A percentile compares a stretch with the other conserved stretches of the same genome.
Conservation (phyloP, 2,329 filamentous ascomycete genomes). For the Colletotrichum sp. region DNA sequence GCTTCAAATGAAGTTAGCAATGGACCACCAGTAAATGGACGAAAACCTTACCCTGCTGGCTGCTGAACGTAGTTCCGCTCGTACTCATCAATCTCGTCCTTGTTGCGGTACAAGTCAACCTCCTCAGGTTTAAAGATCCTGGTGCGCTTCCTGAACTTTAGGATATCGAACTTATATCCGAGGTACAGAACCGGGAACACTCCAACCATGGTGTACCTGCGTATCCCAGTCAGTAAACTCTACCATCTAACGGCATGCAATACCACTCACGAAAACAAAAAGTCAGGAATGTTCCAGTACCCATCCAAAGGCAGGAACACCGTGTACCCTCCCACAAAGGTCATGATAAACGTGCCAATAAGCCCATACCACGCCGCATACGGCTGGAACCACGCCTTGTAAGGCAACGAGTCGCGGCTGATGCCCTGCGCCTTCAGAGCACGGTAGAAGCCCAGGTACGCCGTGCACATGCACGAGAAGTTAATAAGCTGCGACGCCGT, state of each 20-base stretch:
- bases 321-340: slow-evolving; percentile 76
- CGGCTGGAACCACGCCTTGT: slow-evolving; percentile 72
- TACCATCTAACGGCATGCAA: background rate
- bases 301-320: slow-evolving; percentile 69
- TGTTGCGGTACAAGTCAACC: slow-evolving; percentile 65
- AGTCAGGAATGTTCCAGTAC: slow-evolving; percentile 71
- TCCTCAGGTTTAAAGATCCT: slow-evolving; percentile 60
- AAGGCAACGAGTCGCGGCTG: slow-evolving; percentile 70
- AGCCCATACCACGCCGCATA: slow-evolving; percentile 74
- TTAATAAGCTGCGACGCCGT: slow-evolving; percentile 79
- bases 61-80: slow-evolving; percentile 61
- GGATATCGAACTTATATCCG: slow-evolving; percentile 43
- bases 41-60: slow-evolving; percentile 52
- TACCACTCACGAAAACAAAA: slow-evolving; percentile 69
- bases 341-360: slow-evolving; percentile 69
- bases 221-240: background rate
- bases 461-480: slow-evolving; percentile 71
- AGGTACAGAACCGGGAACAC: slow-evolving; percentile 73
- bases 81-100: slow-evolving; percentile 73
- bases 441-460: slow-evolving; percentile 75
- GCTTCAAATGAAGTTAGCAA: background rate
- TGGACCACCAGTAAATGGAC: fast-evolving
- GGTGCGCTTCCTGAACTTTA: slow-evolving; percentile 74
- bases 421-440: slow-evolving; percentile 74
- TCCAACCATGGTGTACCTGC: slow-evolving; percentile 70